Evolutionary conservation across 345 rosid species (phyloP).

Genomic region (Acer saccharum): DNA sequence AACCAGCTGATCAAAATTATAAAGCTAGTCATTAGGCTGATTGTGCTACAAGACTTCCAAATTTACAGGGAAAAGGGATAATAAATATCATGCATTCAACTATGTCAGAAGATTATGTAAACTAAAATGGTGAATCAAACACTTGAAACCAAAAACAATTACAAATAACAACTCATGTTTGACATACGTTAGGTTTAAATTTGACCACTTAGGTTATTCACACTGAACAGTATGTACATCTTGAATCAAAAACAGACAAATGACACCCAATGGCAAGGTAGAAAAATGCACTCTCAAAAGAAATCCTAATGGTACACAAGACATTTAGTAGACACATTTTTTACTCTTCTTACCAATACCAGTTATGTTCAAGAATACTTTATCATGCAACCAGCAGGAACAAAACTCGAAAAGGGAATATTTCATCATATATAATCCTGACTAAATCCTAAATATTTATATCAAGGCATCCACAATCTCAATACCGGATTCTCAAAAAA

Average conservation of each 20-base stretch:
- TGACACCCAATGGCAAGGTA: background rate
- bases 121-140: conserved; percentile 1
- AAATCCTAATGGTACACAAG: background rate
- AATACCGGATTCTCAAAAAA: background rate
- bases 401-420: background rate
- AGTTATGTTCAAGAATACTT: background rate
- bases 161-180: background rate
- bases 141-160: background rate
- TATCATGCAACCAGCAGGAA: background rate
- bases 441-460: background rate
- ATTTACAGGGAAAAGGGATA: background rate
- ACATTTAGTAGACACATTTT: background rate
- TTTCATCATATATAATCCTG: background rate
- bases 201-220: background rate
- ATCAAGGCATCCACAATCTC: background rate
- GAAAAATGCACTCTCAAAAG: background rate
- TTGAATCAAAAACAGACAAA: background rate
- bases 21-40: background rate
- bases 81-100: background rate
- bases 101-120: background rate
- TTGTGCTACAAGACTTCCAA: background rate
- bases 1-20: background rate
- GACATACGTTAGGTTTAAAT: background rate
- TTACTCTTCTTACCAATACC: background rate
- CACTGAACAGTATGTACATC: background rate